Evolutionary conservation across 78 protist genomes (phyloP), one percentile per base, ranked within the genome.

Genomic region (Speleostelium caveatum): DNA sequence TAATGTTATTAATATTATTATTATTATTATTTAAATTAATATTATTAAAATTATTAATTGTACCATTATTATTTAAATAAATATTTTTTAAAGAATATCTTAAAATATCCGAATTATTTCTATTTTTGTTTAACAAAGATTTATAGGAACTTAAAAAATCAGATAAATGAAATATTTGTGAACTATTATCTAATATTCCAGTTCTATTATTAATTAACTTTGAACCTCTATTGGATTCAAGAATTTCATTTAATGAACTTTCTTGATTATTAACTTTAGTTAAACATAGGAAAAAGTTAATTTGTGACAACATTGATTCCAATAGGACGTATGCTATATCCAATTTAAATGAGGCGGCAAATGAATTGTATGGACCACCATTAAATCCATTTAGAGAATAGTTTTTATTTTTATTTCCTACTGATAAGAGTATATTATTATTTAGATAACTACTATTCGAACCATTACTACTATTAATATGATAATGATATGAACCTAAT

Each of bases 141-240:
- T 38, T 32, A 21, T 66, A 39, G 5, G n/a, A 0, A 35, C 42
- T 24, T 45, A 69, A 45, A 21, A 26, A 17, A 22, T 56, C 78
- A 2, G 86, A 75, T 36, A 75, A 60, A 4, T 51, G 17, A n/a
- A 76, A 22, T 24, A 76, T 21, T 42, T 76, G 49, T 8, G 17
- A 12, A 49, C 86, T 73, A 62, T 41, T 45, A 45, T 76, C 86
- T 73, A 72, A 76, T 41, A 63, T 62, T n/a, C 86, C 86, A 6
- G 86, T 76, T 26, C 86, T 60, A 24, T 36, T 38, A 22, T 39
- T 62, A 21, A 53, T 30, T 21, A 76, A 42, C 42, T 59, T 17
- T 2, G 35, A 35, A 12, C 74, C 86, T 76, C 86, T 76, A 35
- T 60, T 63, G 1, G 72, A 32, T n/a, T 76, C n/a, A 24, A 76